Percentiles rank a stretch among this genome's conserved stretches.
These are phyloP conservation scores for Saccharomycopsis synnaedendra DNA, from an alignment of 805 yeast genomes.

Conservation along the genomic window DNA sequence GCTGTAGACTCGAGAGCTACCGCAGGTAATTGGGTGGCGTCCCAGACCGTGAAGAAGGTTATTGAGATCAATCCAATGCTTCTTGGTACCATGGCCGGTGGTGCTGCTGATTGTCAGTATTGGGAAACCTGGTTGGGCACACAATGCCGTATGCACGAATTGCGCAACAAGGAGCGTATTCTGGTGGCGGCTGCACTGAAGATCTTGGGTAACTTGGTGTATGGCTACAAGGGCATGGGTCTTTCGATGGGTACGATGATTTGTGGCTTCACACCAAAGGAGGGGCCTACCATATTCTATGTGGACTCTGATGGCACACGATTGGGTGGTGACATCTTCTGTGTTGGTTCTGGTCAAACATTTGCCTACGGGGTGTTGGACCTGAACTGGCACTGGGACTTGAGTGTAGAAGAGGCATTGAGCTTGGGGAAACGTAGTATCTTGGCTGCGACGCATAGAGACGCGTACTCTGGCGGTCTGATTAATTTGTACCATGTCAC, in stretches of 20 bases:
- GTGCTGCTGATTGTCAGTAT: conserved; percentile 98
- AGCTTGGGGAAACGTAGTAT: conserved; percentile 91
- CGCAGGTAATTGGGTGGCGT: conserved; percentile 96
- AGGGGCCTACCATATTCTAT: conserved; percentile 90
- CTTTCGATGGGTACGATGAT: conserved; percentile 98
- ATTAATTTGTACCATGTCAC: conserved; percentile 88
- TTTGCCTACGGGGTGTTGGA: conserved; percentile 98
- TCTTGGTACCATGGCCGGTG: conserved; percentile 98
- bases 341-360: conserved; percentile 99
- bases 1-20: conserved; percentile 98
- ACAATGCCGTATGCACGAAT: conserved; percentile 90
- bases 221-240: conserved; percentile 96
- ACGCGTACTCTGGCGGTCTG: conserved; percentile 96
- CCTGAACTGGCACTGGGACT: conserved; percentile 84
- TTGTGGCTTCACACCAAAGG: conserved; percentile 92
- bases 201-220: conserved; percentile 81
- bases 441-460: conserved; percentile 96
- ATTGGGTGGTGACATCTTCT: conserved; percentile 85
- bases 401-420: conserved; percentile 86
- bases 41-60: conserved; percentile 95
- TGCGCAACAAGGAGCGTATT: conserved; percentile 89
- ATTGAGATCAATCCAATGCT: conserved; percentile 92
- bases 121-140: conserved; percentile 99
- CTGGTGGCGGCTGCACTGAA: conserved; percentile 96
- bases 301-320: conserved; percentile 97